These are phyloP conservation scores for Phytophthora crassamura DNA, from an alignment of 352 stramenopile species.

Conservation along the genomic window DNA sequence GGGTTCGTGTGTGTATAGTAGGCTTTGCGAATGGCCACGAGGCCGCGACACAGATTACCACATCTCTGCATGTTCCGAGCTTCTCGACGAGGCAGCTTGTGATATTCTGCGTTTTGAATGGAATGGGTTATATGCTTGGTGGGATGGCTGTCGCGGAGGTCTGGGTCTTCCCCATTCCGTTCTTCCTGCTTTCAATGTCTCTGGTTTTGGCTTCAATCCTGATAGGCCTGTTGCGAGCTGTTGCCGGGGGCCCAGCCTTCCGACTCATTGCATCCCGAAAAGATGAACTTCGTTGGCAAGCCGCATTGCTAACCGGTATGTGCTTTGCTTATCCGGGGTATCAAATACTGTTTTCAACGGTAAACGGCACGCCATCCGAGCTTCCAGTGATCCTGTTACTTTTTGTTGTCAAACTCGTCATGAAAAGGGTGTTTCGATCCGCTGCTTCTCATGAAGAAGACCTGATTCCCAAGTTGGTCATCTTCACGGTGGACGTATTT, in stretches of 20 bases:
- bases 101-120: not conserved
- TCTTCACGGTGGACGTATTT: constrained; percentile 3
- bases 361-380: not conserved
- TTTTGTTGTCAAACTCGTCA: not conserved
- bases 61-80: not conserved
- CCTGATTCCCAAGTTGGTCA: not conserved
- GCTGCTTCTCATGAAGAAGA: not conserved
- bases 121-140: not conserved
- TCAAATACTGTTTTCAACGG: not conserved
- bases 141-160: not conserved
- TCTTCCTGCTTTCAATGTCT: not conserved
- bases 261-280: not conserved
- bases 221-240: not conserved
- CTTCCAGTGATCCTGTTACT: not conserved
- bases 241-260: not conserved
- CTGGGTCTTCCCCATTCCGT: not conserved
- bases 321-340: not conserved
- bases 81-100: not conserved
- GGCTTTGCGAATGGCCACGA: constrained; percentile 6
- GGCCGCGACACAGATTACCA: not conserved
- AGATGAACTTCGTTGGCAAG: not conserved
- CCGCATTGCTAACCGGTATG: not conserved
- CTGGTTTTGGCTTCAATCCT: not conserved
- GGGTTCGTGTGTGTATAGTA: not conserved
- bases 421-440: not conserved